Percentiles rank a stretch among this genome's conserved stretches.
Conservation (phyloP, 176 grass and related monocot genomes). For the Triticum monococcum region DNA sequence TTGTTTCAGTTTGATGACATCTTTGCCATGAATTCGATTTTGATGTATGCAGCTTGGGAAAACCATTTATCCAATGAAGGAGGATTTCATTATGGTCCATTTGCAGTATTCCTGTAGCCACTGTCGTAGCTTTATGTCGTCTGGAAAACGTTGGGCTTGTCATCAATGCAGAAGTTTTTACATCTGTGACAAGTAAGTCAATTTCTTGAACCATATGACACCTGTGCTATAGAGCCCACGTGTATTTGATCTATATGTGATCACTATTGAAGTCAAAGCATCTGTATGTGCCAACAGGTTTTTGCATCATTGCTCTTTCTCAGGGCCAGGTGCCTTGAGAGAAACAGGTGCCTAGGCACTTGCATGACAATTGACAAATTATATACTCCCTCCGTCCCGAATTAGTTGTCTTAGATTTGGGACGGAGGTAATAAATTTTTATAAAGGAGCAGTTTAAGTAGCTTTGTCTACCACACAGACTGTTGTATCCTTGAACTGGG, state of each 20-base stretch:
- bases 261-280: not conserved
- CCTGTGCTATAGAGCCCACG: not conserved
- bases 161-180: constrained; percentile 82
- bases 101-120: constrained; percentile 85
- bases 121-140: constrained; percentile 82
- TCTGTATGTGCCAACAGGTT: not conserved
- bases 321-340: too few species aligned
- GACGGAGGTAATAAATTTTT: not conserved
- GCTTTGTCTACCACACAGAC: not conserved
- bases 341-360: too few species aligned
- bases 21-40: constrained; percentile 41
- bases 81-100: constrained; percentile 99
- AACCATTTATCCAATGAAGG: constrained; percentile 95
- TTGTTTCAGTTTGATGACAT: constrained; percentile 13
- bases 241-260: not conserved
- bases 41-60: constrained; percentile 74
- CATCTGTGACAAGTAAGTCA: constrained; percentile 86
- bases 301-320: too few species aligned
- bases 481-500: constrained; percentile 1
- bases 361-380: too few species aligned
- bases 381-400: too few species aligned
- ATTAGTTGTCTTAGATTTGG: too few species aligned
- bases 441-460: not conserved
- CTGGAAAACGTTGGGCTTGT: constrained; percentile 89
- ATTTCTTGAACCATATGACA: constrained; percentile 27